Conservation (phyloP, 441 rosid species). For the Erodium texanum region DNA sequence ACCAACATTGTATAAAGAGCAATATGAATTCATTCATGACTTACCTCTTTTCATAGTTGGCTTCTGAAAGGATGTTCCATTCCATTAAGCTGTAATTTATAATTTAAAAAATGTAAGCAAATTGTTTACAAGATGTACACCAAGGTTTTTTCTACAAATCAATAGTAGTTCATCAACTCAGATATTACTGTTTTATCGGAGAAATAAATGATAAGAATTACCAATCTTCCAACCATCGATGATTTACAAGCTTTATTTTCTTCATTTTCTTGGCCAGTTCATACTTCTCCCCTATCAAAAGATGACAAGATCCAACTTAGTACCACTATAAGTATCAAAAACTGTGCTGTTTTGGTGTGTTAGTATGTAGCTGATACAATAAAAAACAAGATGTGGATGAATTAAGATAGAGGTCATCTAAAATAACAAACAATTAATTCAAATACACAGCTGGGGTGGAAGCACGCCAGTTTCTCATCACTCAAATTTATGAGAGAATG, state of each 20-base stretch:
- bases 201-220: slow-evolving; percentile 21
- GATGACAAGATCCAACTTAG: neutral
- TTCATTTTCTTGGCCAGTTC: slow-evolving; percentile 71
- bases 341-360: neutral
- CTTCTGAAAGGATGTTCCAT: slow-evolving; percentile 81
- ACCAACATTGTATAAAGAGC: neutral
- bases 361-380: neutral
- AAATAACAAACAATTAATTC: neutral
- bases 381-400: neutral
- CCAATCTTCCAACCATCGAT: slow-evolving; percentile 92
- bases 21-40: slow-evolving; percentile 7
- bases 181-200: slow-evolving; percentile 5
- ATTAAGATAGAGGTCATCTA: neutral
- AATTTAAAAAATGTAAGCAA: slow-evolving; percentile 4
- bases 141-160: neutral
- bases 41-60: slow-evolving; percentile 67
- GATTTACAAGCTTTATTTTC: slow-evolving; percentile 74
- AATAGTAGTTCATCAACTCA: neutral
- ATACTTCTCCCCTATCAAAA: slow-evolving; percentile 69
- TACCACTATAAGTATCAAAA: neutral
- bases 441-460: neutral
- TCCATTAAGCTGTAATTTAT: slow-evolving; percentile 54
- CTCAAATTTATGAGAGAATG: too few relatives aligned
- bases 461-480: neutral
- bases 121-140: neutral